phyloP scores from a whole-genome alignment of 768 basidiomycete species.

The Paxillus rubicundulus region DNA sequence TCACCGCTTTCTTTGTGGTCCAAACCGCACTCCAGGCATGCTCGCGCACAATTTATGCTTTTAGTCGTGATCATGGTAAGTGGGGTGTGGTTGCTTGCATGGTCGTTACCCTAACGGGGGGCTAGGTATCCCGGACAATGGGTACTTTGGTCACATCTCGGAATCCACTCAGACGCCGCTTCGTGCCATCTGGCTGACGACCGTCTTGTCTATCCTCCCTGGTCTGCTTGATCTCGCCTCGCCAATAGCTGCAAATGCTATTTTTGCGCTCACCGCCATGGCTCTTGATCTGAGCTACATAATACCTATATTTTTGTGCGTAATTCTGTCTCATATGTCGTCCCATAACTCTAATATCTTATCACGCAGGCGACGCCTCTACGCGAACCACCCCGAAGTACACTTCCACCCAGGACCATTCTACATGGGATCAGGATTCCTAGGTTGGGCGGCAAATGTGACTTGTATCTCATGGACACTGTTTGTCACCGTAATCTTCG shows the following conservation, averaged over 20 bases:
- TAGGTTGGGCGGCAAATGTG: constrained; percentile 61
- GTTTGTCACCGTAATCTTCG: constrained; percentile 70
- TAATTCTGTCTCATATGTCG: not conserved
- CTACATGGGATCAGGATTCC: constrained; percentile 69
- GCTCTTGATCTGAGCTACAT: constrained; percentile 78
- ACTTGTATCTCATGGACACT: constrained; percentile 69
- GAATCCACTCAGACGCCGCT: constrained; percentile 68
- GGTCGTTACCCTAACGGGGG: not conserved
- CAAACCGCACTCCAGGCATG: constrained; percentile 81
- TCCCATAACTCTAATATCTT: not conserved
- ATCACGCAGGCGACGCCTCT: constrained; percentile 52
- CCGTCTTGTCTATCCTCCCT: constrained; percentile 63
- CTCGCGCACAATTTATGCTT: constrained; percentile 80
- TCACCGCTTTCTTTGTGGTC: constrained; percentile 84
- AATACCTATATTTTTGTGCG: constrained; percentile 70
- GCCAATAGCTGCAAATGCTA: constrained; percentile 71
- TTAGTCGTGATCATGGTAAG: constrained; percentile 74
- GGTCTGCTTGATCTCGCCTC: constrained; percentile 76
- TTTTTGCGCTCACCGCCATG: constrained; percentile 81
- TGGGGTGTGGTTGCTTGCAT: not conserved
- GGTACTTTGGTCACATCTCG: constrained; percentile 71
- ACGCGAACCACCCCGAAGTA: constrained; percentile 74
- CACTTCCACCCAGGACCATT: constrained; percentile 84
- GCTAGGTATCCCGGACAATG: constrained; percentile 69
- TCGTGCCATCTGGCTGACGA: constrained; percentile 73